Percentiles rank a stretch among this genome's conserved stretches.
Conservation (phyloP, 2,329 filamentous ascomycete species). For the Lizonia empirigonia region DNA sequence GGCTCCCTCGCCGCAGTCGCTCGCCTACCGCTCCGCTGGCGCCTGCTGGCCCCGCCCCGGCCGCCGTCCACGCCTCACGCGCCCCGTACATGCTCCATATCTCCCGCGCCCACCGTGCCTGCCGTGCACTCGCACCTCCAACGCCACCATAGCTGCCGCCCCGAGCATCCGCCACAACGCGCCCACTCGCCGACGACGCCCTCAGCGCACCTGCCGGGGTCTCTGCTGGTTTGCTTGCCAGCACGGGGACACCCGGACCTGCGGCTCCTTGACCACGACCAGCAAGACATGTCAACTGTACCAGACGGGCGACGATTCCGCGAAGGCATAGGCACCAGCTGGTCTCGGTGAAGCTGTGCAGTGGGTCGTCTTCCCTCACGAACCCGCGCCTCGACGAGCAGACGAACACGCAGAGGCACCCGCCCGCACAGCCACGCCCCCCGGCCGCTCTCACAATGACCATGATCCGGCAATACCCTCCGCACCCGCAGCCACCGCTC, state of each 20-base stretch:
- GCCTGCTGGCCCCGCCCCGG: constrained; percentile 6
- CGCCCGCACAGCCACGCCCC: not conserved
- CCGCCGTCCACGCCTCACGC: constrained; percentile 13
- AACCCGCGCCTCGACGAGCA: not conserved
- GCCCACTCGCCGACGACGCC: constrained; percentile 3
- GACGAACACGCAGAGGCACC: not conserved
- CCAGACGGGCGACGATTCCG: constrained; percentile 47
- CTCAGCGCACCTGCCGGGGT: constrained; percentile 26
- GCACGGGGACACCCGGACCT: constrained; percentile 28
- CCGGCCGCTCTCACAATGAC: constrained; percentile 39
- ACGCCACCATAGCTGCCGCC: constrained; percentile 13
- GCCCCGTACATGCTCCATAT: not conserved
- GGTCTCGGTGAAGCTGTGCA: constrained; percentile 47
- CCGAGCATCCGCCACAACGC: constrained; percentile 10
- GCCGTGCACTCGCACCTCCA: not conserved
- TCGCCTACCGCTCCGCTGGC: constrained; percentile 14
- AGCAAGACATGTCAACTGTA: constrained; percentile 48
- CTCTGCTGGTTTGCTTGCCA: constrained; percentile 37
- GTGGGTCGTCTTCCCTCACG: constrained; percentile 15
- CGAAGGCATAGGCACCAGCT: constrained; percentile 52
- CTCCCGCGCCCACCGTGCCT: not conserved
- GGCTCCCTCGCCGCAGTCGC: constrained; percentile 3
- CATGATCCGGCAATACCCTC: constrained; percentile 47
- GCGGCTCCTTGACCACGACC: constrained; percentile 13
- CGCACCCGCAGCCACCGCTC: constrained; percentile 40